Conservation (phyloP, 495 filamentous ascomycete genomes). For the Astrocystis sublimbata region DNA sequence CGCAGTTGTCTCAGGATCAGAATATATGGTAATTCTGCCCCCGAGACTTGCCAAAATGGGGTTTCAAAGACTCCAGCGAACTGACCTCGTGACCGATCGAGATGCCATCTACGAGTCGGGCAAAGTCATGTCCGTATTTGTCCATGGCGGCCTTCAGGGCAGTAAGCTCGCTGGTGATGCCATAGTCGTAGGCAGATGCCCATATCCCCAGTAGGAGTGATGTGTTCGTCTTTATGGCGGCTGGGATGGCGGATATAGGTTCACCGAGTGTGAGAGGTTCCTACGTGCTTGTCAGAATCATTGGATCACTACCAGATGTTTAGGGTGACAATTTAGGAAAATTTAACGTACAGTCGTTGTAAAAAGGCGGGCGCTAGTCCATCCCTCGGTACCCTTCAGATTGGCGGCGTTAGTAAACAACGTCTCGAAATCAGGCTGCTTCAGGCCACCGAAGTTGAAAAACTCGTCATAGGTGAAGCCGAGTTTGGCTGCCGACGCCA, state of each 20-base stretch:
- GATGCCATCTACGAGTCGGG: slow-evolving; percentile 72
- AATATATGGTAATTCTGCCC: too few relatives aligned
- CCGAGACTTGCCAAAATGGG: too few relatives aligned
- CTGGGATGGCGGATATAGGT: slow-evolving; percentile 70
- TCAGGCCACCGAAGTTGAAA: slow-evolving; percentile 61
- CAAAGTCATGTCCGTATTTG: slow-evolving; percentile 63
- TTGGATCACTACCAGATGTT: not conserved
- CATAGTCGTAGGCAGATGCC: slow-evolving; percentile 66
- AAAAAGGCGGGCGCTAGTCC: slow-evolving; percentile 66
- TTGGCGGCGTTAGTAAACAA: slow-evolving; percentile 71
- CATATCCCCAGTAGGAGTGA: slow-evolving; percentile 76
- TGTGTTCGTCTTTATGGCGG: slow-evolving; percentile 72
- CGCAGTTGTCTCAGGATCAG: too few relatives aligned
- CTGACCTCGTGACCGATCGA: slow-evolving; percentile 87
- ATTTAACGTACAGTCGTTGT: slow-evolving; percentile 47
- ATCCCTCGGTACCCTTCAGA: slow-evolving; percentile 69
- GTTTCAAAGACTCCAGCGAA: too few relatives aligned
- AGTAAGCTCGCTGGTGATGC: slow-evolving; percentile 65
- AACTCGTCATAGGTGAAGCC: slow-evolving; percentile 85
- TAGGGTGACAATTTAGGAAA: not conserved
- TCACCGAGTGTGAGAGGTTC: slow-evolving; percentile 56
- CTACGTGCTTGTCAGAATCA: slow-evolving; percentile 22
- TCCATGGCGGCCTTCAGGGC: slow-evolving; percentile 65
- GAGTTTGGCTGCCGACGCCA: slow-evolving; percentile 45
- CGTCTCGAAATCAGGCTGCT: slow-evolving; percentile 64